Percentiles rank a stretch among this genome's conserved stretches.
These are phyloP conservation scores for Hanseniaspora occidentalis DNA, from an alignment of 805 yeast species.

Conservation along the genomic window DNA sequence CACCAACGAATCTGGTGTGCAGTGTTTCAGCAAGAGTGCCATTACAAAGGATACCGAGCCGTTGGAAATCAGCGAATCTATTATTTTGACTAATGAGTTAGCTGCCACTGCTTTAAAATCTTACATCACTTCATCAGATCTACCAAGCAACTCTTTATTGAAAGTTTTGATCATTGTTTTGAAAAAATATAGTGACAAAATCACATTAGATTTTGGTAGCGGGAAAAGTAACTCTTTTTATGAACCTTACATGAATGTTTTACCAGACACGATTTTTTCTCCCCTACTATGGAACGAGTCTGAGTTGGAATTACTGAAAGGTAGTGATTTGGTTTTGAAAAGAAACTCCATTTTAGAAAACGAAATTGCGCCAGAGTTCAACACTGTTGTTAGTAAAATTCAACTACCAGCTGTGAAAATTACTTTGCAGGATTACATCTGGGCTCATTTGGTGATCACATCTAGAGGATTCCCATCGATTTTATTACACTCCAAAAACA, in stretches of 20 bases:
- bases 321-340: slow-evolving; percentile 58
- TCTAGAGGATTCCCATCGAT: slow-evolving; percentile 76
- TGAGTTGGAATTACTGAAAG: slow-evolving; percentile 40
- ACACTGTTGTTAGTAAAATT: slow-evolving; percentile 9
- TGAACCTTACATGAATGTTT: slow-evolving; percentile 34
- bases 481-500: slow-evolving; percentile 33
- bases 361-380: slow-evolving; percentile 23
- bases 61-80: slow-evolving; percentile 2
- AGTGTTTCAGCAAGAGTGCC: slow-evolving; percentile 17
- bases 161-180: slow-evolving; percentile 31
- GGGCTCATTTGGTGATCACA: slow-evolving; percentile 61
- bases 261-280: slow-evolving; percentile 40
- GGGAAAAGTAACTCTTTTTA: slow-evolving; percentile 17
- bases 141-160: slow-evolving; percentile 21
- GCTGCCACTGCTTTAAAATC: slow-evolving; percentile 23
- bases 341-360: slow-evolving; percentile 32
- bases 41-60: slow-evolving; percentile 19
- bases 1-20: slow-evolving; percentile 22
- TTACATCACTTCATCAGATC: slow-evolving; percentile 4
- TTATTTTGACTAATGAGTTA: slow-evolving; percentile 27
- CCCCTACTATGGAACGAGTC: slow-evolving; percentile 55
- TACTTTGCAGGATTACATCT: slow-evolving; percentile 52
- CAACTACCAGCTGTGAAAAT: slow-evolving; percentile 19
- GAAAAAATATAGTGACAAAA: too few species aligned
- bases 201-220: slow-evolving; percentile 21